Base-by-base conservation (phyloP, 1,139 yeast species). In the Cylindricascospora bacillispora region DNA sequence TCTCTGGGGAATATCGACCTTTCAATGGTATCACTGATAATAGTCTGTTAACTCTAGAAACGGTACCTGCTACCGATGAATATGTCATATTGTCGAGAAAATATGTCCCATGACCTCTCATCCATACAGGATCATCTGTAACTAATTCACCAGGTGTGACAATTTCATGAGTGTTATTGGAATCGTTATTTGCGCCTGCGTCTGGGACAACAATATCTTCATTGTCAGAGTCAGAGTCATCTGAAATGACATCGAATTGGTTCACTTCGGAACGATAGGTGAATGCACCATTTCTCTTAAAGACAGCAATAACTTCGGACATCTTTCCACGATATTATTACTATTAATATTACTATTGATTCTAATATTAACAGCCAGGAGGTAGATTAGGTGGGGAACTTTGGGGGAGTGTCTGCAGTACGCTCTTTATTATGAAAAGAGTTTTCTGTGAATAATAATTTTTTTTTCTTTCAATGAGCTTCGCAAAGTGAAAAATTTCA, bases 41-140 rank as follows among this genome's bases (percentile, higher is more conserved):
- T 37, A 89, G 65, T 44, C 89, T 72, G 57, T 89, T 89, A 31
- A 86, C 95, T 43, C 92, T 65, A 1, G 82, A 70, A 11, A 92
- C 76, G 13, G 75, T 74, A 3, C 99, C 99, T 0, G 95, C 95
- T 3, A 89, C 94, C 1, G 95, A 77, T 1, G 95, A 79, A 52
- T 72, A 85, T 1, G 95, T 85, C 43, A 68, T 63, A 32, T 62
- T 60, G 21, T 70, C 70, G 24, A 77, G 60, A 39, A 78, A 73
- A 53, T 83, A 89, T 0, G 98, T 92, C 3, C 98, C 98, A 53
- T 92, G 99, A 20, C 98, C 99, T 53, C 93, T 73, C 98, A 92
- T 92, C 95, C 97, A 89, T 4, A 79, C 70, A 5, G 95, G 85
- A 49, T 92, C 98, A 45, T 81, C 93, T 0, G 98, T 89, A 12